These are phyloP conservation scores for Solanum chacoense DNA, from an alignment of 305 asterid genomes.

Conservation along the genomic window DNA sequence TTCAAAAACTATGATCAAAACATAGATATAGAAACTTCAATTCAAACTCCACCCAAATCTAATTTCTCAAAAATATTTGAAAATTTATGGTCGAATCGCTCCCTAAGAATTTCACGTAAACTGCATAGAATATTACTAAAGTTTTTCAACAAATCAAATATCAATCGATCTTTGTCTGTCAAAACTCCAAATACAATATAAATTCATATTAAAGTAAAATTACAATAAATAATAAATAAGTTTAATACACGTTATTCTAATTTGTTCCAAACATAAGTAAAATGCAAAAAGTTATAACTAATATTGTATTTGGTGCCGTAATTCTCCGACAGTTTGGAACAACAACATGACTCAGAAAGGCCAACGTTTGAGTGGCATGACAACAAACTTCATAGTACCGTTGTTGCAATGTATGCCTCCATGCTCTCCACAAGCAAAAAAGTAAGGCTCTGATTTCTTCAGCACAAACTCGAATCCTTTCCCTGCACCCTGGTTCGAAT, in stretches of 20 bases:
- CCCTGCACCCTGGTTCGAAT: background rate
- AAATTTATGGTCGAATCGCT: too few species aligned
- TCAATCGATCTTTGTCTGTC: background rate
- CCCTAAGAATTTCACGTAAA: too few species aligned
- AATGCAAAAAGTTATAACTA: background rate
- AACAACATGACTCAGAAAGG: background rate
- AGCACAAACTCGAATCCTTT: background rate
- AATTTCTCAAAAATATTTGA: too few species aligned
- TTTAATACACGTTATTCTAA: background rate
- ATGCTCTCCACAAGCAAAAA: slow-evolving; percentile 52
- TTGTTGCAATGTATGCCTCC: slow-evolving; percentile 47
- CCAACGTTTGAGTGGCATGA: slow-evolving; percentile 47
- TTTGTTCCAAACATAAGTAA: background rate
- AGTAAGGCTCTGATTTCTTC: background rate
- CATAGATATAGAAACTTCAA: too few species aligned
- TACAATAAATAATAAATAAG: background rate
- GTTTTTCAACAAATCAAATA: background rate
- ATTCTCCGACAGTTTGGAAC: background rate
- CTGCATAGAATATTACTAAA: background rate
- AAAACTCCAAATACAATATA: background rate
- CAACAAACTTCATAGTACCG: slow-evolving; percentile 53
- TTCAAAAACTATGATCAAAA: too few species aligned
- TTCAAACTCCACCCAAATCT: too few species aligned
- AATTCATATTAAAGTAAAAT: background rate
- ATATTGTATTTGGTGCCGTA: background rate